Conservation (phyloP, 106 monocot genomes). For the Apostasia shenzhenica region DNA sequence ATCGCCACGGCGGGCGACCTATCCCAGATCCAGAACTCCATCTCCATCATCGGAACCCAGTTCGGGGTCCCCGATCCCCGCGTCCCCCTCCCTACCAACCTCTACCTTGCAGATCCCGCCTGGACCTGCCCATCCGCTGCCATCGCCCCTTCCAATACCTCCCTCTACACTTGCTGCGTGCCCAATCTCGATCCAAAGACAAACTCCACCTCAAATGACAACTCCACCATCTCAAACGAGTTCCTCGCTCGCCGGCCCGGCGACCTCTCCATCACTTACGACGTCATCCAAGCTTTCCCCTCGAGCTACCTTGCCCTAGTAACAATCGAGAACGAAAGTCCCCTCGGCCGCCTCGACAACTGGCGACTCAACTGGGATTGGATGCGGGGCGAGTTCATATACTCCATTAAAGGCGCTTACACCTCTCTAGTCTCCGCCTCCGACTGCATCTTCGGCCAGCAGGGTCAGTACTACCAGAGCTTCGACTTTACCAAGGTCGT, state of each 20-base stretch:
- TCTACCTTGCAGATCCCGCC: constrained; percentile 41
- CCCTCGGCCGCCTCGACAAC: constrained; percentile 77
- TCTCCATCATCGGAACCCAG: constrained; percentile 52
- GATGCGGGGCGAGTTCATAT: constrained; percentile 70
- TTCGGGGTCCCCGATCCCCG: constrained; percentile 33
- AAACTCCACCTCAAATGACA: constrained; percentile 11
- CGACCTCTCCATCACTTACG: constrained; percentile 74
- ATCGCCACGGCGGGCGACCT: constrained; percentile 82
- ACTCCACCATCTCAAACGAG: constrained; percentile 9
- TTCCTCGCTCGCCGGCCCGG: constrained; percentile 50
- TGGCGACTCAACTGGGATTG: constrained; percentile 85
- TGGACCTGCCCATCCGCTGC: constrained; percentile 35
- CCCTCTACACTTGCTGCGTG: constrained; percentile 28
- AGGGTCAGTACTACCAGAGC: constrained; percentile 53
- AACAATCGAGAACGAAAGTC: constrained; percentile 43
- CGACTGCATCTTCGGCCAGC: constrained; percentile 56
- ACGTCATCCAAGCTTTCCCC: constrained; percentile 55
- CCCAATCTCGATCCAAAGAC: constrained; percentile 27
- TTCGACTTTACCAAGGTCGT: constrained; percentile 71
- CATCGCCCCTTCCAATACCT: constrained; percentile 2
- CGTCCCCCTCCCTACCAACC: constrained; percentile 27
- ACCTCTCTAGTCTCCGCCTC: constrained; percentile 25
- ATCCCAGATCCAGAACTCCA: constrained; percentile 42
- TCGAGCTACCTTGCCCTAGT: constrained; percentile 75
- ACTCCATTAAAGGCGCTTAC: constrained; percentile 54